Base-by-base conservation (phyloP, 441 rosid genomes). In the Pelargonium fulgidum region DNA sequence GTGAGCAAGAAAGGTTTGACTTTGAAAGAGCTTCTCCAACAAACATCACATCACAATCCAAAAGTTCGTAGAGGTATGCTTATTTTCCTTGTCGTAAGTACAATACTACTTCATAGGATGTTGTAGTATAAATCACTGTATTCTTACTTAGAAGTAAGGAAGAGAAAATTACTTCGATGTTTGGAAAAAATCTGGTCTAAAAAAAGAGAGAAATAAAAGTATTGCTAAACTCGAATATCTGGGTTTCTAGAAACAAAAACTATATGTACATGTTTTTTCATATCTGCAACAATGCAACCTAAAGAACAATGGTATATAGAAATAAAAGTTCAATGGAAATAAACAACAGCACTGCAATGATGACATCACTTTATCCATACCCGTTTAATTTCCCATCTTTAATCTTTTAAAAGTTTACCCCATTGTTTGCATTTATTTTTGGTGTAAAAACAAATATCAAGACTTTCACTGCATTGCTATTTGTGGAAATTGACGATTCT, bases 1-100 rank as follows among this genome's bases (percentile, higher is more conserved):
- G 84, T 93, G 54, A 91, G 81, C 74, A 93, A 84, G 86, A 93
- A 87, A 76, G 96, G 96, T n/a, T 78, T 88, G 84, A 89, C 99
- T 71, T 79, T 90, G 79, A 73, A 84, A 36, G 98, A 92, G 76
- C 98, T 95, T 73, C 89, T 92, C 39, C 82, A 77, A 66, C 97
- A 90, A 75, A 82, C 92, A 69, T 81, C 95, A 3, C 96, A 95
- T 84, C 86, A 83, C 81, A 95, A 83, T 76, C 75, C 86, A 16
- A 92, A 87, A 85, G 89, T 90, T 77, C 93, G 96, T 70, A 85
- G 81, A 78, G 87, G 96, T 93, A 77, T 50, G 45, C 3, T 0
- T 62, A 62, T 62, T 62, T 39, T 20, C 13, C 4, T 65, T 41
- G 19, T 2, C 16, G 19, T 68, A 26, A 10, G 65, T 4, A 62